A percentile compares a stretch with the other conserved stretches of the same genome.
Evolutionary conservation across 768 basidiomycete species (phyloP).

Genomic region (Austroboletus eburneus): DNA sequence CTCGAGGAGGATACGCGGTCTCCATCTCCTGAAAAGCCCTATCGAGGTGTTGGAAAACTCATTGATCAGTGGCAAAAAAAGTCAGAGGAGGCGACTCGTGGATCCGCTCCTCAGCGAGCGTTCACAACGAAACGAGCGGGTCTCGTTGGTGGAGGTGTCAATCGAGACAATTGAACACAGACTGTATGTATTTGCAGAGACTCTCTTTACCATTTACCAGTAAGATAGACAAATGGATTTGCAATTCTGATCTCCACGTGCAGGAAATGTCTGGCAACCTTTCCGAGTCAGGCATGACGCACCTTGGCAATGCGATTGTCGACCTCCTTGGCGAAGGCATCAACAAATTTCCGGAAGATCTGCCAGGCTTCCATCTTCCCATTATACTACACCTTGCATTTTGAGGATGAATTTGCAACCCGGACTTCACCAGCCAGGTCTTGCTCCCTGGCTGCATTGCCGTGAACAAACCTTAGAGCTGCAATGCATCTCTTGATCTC

Average conservation of each 20-base stretch:
- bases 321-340: background rate
- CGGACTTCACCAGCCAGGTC: no score
- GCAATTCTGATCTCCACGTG: no score
- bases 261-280: no score
- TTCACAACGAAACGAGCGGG: slow-evolving; percentile 39
- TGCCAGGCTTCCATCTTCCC: background rate
- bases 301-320: slow-evolving; percentile 7
- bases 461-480: background rate
- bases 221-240: background rate
- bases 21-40: slow-evolving; percentile 72
- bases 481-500: slow-evolving; percentile 6
- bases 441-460: slow-evolving; percentile 4
- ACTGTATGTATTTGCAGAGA: slow-evolving; percentile 8
- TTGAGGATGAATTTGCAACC: slow-evolving; percentile 1
- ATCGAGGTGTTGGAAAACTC: slow-evolving; percentile 77
- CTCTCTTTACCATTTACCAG: slow-evolving; percentile 9
- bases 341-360: background rate
- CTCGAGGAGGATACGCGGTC: slow-evolving; percentile 37
- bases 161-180: slow-evolving; percentile 19
- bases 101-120: slow-evolving; percentile 36
- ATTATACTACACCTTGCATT: background rate
- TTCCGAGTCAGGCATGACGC: no score
- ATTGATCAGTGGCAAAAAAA: slow-evolving; percentile 89
- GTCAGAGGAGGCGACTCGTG: slow-evolving; percentile 49
- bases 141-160: slow-evolving; percentile 20